These are phyloP conservation scores for Sordariomycetes sp. DNA, from an alignment of 2,329 filamentous ascomycete genomes.

Conservation along the genomic window DNA sequence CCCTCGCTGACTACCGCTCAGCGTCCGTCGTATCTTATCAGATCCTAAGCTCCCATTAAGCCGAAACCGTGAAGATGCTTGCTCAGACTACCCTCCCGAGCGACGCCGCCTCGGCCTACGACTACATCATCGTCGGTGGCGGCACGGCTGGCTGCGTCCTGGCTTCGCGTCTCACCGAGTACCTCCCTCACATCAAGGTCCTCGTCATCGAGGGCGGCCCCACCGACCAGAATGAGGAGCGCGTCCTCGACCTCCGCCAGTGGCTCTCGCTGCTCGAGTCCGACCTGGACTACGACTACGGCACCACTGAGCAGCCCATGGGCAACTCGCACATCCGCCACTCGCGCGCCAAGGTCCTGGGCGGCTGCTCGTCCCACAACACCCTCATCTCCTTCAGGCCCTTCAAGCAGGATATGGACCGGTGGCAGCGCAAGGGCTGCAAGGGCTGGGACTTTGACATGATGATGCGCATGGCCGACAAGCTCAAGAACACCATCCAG, in stretches of 20 bases:
- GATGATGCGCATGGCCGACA: slow-evolving; percentile 70
- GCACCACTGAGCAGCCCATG: slow-evolving; percentile 78
- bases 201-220: slow-evolving; percentile 81
- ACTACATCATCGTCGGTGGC: slow-evolving; percentile 77
- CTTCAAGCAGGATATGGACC: slow-evolving; percentile 75
- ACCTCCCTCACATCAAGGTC: slow-evolving; percentile 69
- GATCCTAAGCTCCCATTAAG: no score
- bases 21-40: no score
- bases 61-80: no score
- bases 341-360: slow-evolving; percentile 82
- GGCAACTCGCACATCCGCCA: slow-evolving; percentile 88
- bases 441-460: slow-evolving; percentile 78
- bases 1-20: no score
- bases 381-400: slow-evolving; percentile 87
- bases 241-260: slow-evolving; percentile 74
- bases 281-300: slow-evolving; percentile 84
- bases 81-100: slow-evolving; percentile 31
- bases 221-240: slow-evolving; percentile 78
- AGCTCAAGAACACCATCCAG: slow-evolving; percentile 70
- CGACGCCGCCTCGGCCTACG: slow-evolving; percentile 53
- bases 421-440: slow-evolving; percentile 74
- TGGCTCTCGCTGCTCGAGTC: slow-evolving; percentile 78
- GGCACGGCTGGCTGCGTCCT: slow-evolving; percentile 81
- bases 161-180: slow-evolving; percentile 66
- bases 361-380: slow-evolving; percentile 88